Evolutionary conservation across 805 yeast species (phyloP).

Genomic region (Lachancea nothofagi): DNA sequence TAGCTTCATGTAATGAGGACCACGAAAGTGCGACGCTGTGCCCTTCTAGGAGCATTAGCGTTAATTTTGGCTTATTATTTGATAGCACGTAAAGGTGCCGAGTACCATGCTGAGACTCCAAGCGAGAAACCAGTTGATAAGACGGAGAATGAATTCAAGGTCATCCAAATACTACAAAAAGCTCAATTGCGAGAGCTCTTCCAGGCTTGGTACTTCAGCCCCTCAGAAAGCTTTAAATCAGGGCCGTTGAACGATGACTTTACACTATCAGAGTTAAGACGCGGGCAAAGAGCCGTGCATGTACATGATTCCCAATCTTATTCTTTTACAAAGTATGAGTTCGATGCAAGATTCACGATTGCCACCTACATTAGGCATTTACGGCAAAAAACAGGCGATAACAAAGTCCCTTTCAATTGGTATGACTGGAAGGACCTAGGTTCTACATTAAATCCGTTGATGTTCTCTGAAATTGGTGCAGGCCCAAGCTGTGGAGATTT

Average conservation of each 20-base stretch:
- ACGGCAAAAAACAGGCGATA: neutral
- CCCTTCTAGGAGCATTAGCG: neutral
- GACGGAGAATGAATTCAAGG: neutral
- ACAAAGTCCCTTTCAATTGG: slow-evolving; percentile 7
- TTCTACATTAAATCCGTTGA: neutral
- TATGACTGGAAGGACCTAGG: slow-evolving; percentile 10
- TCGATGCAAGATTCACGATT: slow-evolving; percentile 3
- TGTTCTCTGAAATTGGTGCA: neutral
- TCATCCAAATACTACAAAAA: slow-evolving; percentile 1
- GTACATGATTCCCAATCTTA: neutral
- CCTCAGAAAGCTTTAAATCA: neutral
- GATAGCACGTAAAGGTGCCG: neutral
- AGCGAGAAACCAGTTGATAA: neutral
- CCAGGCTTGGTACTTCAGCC: neutral
- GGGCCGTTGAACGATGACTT: slow-evolving; percentile 3
- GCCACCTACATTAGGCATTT: neutral
- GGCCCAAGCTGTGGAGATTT: slow-evolving; percentile 2
- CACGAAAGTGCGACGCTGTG: slow-evolving; percentile 1
- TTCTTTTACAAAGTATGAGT: neutral
- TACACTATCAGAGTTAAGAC: neutral
- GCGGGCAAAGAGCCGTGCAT: neutral
- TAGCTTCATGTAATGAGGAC: slow-evolving; percentile 1
- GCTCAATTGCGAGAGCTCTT: neutral
- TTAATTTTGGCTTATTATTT: neutral
- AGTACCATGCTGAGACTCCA: neutral